phyloP scores from a whole-genome alignment of 305 asterid genomes.

The Solanum hybrid region DNA sequence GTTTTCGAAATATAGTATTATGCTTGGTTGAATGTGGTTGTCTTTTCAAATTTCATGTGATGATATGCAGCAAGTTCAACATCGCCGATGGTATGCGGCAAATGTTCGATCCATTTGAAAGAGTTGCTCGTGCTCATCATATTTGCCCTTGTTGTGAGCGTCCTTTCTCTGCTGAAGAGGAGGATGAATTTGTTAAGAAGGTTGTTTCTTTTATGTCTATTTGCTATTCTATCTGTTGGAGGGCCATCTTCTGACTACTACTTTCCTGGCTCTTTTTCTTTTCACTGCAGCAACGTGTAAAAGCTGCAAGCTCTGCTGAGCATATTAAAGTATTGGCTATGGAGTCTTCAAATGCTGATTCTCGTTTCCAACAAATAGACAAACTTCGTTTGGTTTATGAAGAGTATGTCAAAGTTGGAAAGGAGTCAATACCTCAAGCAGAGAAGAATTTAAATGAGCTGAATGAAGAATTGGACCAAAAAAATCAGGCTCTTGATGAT shows the following conservation, averaged over 20 bases:
- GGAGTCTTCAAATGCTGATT: conserved; percentile 61
- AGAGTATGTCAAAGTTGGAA: conserved; percentile 57
- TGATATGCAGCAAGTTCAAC: conserved; percentile 50
- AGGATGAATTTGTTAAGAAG: conserved; percentile 84
- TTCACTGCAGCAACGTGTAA: conserved; percentile 63
- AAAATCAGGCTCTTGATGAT: conserved; percentile 86
- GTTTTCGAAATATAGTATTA: neutral
- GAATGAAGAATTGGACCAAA: conserved; percentile 64
- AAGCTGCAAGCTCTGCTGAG: conserved; percentile 54
- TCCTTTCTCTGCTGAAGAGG: conserved; percentile 80
- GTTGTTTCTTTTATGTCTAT: conserved; percentile 18
- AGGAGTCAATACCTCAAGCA: conserved; percentile 70
- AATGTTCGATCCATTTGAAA: conserved; percentile 72
- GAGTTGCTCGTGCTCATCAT: conserved; percentile 81
- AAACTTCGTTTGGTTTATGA: conserved; percentile 73
- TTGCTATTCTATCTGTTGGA: conserved; percentile 1
- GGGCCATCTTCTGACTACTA: neutral
- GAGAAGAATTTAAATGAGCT: conserved; percentile 57
- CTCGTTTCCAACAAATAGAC: conserved; percentile 81
- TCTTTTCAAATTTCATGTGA: neutral
- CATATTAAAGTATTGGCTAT: conserved; percentile 39
- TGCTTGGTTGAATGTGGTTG: neutral
- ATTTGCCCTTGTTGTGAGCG: conserved; percentile 91
- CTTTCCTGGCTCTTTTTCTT: conserved; percentile 1
- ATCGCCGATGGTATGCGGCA: conserved; percentile 56